Percentiles rank a stretch among this genome's conserved stretches.
Conservation (phyloP, 768 basidiomycete species). For the Dendrothele bispora region DNA sequence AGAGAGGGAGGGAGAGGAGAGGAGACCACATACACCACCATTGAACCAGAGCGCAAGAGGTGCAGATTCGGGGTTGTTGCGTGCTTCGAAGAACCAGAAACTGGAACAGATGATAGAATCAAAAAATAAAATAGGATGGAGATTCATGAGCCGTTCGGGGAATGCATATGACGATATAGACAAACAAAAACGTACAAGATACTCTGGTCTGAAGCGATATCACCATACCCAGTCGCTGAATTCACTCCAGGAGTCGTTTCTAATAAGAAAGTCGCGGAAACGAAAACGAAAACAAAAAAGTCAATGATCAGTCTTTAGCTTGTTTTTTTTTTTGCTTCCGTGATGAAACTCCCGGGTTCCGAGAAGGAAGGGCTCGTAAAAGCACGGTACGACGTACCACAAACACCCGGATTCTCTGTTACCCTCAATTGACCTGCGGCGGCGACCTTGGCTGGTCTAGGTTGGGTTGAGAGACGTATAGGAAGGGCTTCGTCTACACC, state of each 20-base stretch:
- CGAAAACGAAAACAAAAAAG: neutral
- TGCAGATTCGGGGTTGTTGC: conserved; percentile 58
- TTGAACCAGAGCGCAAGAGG: conserved; percentile 72
- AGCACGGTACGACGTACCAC: conserved; percentile 44
- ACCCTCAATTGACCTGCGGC: conserved; percentile 39
- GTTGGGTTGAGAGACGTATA: no score
- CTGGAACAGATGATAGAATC: conserved; percentile 24
- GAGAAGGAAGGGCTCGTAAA: no score
- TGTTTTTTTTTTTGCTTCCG: no score
- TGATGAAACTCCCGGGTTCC: no score
- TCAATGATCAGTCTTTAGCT: no score
- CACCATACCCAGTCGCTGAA: conserved; percentile 65
- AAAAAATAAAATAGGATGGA: neutral
- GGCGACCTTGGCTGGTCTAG: no score
- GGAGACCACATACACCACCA: conserved; percentile 40
- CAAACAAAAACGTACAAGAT: conserved; percentile 44
- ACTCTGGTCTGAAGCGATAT: conserved; percentile 55
- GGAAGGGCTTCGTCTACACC: no score
- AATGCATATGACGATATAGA: no score
- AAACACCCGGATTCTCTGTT: conserved; percentile 61
- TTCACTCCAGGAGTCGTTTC: conserved; percentile 64
- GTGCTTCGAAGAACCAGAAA: conserved; percentile 71
- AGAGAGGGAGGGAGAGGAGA: neutral
- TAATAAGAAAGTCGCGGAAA: conserved; percentile 12
- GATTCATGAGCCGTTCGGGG: no score